These are phyloP conservation scores for Monosporozyma unispora DNA, from an alignment of 805 yeast species.

Conservation along the genomic window DNA sequence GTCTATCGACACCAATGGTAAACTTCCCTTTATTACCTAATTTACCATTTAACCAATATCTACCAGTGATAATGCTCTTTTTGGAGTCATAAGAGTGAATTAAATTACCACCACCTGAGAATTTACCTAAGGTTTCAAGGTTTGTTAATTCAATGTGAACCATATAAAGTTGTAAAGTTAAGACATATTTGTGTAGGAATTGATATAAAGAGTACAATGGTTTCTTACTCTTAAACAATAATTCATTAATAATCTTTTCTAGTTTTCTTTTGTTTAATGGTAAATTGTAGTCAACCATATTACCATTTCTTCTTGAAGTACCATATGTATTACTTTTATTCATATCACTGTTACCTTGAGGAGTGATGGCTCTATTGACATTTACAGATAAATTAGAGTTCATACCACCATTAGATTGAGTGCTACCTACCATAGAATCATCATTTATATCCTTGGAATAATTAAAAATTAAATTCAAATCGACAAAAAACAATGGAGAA, in stretches of 20 bases:
- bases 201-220: slow-evolving; percentile 25
- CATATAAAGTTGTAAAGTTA: slow-evolving; percentile 28
- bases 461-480: slow-evolving; percentile 53
- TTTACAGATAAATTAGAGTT: not conserved
- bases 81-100: slow-evolving; percentile 28
- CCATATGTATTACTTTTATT: not conserved
- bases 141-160: slow-evolving; percentile 23
- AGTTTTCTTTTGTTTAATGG: slow-evolving; percentile 24
- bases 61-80: slow-evolving; percentile 24
- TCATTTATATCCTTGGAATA: slow-evolving; percentile 5
- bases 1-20: slow-evolving; percentile 23
- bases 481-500: slow-evolving; percentile 70
- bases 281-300: slow-evolving; percentile 3
- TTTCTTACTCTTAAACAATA: slow-evolving; percentile 21
- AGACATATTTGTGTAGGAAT: slow-evolving; percentile 28
- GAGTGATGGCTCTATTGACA: not conserved
- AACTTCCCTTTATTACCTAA: slow-evolving; percentile 25
- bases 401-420: not conserved
- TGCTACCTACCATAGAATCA: not conserved
- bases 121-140: slow-evolving; percentile 26
- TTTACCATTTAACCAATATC: slow-evolving; percentile 29
- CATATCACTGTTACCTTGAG: slow-evolving; percentile 4
- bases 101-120: slow-evolving; percentile 29
- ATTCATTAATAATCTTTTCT: slow-evolving; percentile 28
- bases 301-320: not conserved